Evolutionary conservation across 495 filamentous ascomycete genomes (phyloP).

Genomic region (Sphaerosporella brunnea): DNA sequence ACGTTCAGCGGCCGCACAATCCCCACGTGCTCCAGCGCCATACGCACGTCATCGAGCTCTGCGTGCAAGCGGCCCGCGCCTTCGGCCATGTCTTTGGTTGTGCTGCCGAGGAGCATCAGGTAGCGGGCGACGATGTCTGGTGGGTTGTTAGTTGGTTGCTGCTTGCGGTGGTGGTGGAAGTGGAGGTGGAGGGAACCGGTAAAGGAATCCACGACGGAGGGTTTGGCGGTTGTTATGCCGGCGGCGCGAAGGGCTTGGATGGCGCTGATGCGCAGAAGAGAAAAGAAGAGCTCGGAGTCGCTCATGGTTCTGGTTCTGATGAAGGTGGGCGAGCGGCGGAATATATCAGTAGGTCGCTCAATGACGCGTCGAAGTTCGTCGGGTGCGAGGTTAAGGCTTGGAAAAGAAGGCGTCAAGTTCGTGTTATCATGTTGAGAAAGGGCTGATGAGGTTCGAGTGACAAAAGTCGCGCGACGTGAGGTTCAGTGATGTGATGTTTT

Average conservation of each 20-base stretch:
- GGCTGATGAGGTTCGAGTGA: too few relatives aligned
- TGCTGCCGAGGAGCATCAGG: slow-evolving; percentile 21
- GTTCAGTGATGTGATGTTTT: too few relatives aligned
- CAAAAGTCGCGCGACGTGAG: too few relatives aligned
- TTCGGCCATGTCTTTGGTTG: slow-evolving; percentile 22
- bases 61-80: slow-evolving; percentile 14
- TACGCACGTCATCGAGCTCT: slow-evolving; percentile 19
- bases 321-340: too few relatives aligned
- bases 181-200: slow-evolving; percentile 10
- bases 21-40: slow-evolving; percentile 24
- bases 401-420: too few relatives aligned
- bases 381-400: too few relatives aligned
- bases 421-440: too few relatives aligned
- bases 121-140: slow-evolving; percentile 23
- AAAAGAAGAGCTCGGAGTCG: slow-evolving; percentile 24
- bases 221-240: slow-evolving; percentile 24
- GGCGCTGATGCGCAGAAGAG: slow-evolving; percentile 22
- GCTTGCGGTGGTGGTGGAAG: neutral
- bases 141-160: too few relatives aligned
- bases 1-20: slow-evolving; percentile 20
- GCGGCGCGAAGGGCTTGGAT: slow-evolving; percentile 22
- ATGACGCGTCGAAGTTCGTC: too few relatives aligned
- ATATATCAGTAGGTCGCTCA: too few relatives aligned
- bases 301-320: slow-evolving; percentile 15
- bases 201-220: slow-evolving; percentile 24